These are phyloP conservation scores for Magnolia changhungtana DNA, from an alignment of 164 flowering plant genomes.

Conservation along the genomic window DNA sequence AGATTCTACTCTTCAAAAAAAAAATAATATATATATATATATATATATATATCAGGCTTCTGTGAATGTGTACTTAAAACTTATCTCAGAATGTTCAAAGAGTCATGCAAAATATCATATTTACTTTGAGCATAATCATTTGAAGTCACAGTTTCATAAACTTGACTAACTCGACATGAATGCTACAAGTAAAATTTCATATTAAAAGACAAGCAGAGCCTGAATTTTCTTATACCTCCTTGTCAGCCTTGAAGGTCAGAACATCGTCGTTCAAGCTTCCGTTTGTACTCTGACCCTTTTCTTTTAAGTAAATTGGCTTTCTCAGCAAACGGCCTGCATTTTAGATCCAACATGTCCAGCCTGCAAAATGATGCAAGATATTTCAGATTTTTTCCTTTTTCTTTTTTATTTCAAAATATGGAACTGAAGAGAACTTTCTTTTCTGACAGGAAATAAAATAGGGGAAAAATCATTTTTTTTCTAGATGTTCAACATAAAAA, in stretches of 20 bases:
- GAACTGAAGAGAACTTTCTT: too few species aligned
- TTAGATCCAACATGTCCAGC: conserved; percentile 36
- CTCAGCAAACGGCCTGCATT: conserved; percentile 30
- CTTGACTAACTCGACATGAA: background rate
- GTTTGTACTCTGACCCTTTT: conserved; percentile 42
- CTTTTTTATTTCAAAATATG: too few species aligned
- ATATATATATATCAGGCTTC: too few species aligned
- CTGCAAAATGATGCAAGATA: conserved; percentile 11
- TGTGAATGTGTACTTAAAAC: too few species aligned
- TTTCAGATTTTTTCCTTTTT: background rate
- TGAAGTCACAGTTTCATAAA: background rate
- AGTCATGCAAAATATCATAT: background rate
- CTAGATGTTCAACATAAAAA: background rate
- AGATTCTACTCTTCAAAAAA: too few species aligned
- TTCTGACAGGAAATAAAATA: too few species aligned
- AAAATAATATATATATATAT: too few species aligned
- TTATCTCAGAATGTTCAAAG: background rate
- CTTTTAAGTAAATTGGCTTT: conserved; percentile 35
- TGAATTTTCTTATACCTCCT: conserved; percentile 56
- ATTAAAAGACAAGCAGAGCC: background rate
- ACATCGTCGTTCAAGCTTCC: conserved; percentile 54
- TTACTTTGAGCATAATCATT: background rate
- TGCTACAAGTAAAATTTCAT: background rate
- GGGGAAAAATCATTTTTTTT: too few species aligned
- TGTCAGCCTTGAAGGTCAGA: conserved; percentile 81